Base-by-base conservation (phyloP, 495 filamentous ascomycete genomes). In the Astrothelium macrocarpum region DNA sequence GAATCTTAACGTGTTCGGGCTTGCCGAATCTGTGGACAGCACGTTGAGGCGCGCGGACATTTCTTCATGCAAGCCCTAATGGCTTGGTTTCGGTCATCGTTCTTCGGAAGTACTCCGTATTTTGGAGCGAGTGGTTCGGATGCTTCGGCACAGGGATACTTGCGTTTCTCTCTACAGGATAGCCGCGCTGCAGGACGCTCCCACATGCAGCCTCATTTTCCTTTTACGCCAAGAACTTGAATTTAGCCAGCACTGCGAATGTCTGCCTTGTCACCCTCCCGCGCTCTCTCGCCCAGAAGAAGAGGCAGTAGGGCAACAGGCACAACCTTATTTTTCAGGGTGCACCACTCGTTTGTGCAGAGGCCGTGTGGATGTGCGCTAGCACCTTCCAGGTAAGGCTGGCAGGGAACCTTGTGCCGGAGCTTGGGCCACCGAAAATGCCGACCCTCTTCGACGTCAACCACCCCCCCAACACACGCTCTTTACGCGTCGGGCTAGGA, bases 401-500 rank as follows among this genome's bases (percentile, higher is more conserved):
- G 5, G 5, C 34, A 39, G 34, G 5, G 14, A 29, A 20, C 25
- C 25, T 29, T 29, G 49, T 56, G 9, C 9, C 49, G 49, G 49
- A 26, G 49, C 25, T 25, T 28, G 16, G 23, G 9, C 23, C 23
- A 25, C 49, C 49, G 49, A 29, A 56, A 16, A 26, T 56, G 49
- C 49, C 49, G 49, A 5, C 49, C 20, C 20, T 20, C 49, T 56
- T 56, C 49, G 49, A 49, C 45, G 45, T 49, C 45, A 49, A 49
- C 45, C 14, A n/a, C n/a, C n/a, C n/a, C n/a, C n/a, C 45, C 45
- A 49, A 49, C 11, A 49, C 45, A 49, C 25, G 49, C 12, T 28
- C 25, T 56, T 9, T 20, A 56, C 49, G 49, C 49, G 49, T 56
- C 49, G 23, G 29, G 49, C 9, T 12, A 25, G 20, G 25, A 29